phyloP scores from a whole-genome alignment of 441 rosid species.

The Bruguiera hainesii region DNA sequence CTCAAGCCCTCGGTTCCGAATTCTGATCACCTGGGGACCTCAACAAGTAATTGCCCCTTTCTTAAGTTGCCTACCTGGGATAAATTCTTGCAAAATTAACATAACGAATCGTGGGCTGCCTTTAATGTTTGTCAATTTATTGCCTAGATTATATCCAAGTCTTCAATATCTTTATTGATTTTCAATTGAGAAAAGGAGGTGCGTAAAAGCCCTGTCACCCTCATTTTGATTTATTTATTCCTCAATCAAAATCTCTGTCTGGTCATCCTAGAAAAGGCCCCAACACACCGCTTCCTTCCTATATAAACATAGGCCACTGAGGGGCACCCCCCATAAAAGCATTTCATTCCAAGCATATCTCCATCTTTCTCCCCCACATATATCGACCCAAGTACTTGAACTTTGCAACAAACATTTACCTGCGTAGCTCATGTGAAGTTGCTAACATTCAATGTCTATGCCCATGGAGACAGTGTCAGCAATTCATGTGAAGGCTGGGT shows the following conservation, averaged over 20 bases:
- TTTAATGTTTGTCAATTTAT: neutral
- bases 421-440: constrained; percentile 6
- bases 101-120: constrained; percentile 15
- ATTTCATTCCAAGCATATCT: constrained; percentile 5
- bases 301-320: constrained; percentile 44
- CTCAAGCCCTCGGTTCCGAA: too few relatives aligned
- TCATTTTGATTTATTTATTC: constrained; percentile 11
- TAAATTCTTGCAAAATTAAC: constrained; percentile 5
- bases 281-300: constrained; percentile 21
- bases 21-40: too few relatives aligned
- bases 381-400: constrained; percentile 4
- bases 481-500: constrained; percentile 24
- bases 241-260: constrained; percentile 33
- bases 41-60: too few relatives aligned
- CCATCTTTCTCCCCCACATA: neutral
- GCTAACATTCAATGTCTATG: constrained; percentile 6
- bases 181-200: neutral
- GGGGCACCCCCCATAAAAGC: constrained; percentile 9
- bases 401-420: neutral
- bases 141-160: neutral
- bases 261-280: constrained; percentile 17
- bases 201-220: constrained; percentile 33
- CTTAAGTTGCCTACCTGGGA: constrained; percentile 6
- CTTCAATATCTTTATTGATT: neutral
- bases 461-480: constrained; percentile 42